These are phyloP conservation scores for Colletotrichum cereale DNA, from an alignment of 2,329 filamentous ascomycete species.

Conservation along the genomic window DNA sequence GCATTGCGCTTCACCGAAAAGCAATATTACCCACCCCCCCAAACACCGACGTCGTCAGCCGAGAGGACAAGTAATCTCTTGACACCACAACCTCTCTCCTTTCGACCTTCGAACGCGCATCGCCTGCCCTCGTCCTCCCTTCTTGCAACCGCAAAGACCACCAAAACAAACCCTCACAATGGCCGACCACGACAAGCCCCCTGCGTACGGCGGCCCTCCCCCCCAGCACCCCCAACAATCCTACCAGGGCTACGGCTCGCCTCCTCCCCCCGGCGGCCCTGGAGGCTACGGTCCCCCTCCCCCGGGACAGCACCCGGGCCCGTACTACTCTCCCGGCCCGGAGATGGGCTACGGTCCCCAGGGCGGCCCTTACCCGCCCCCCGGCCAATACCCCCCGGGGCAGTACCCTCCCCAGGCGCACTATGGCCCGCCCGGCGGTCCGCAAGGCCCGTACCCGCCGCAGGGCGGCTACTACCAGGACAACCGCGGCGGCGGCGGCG, in stretches of 20 bases:
- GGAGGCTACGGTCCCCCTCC: constrained; percentile 43
- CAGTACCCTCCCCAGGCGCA: constrained; percentile 40
- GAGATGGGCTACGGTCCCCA: constrained; percentile 60
- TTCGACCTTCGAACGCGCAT: neutral
- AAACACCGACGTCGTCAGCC: neutral
- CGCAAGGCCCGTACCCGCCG: constrained; percentile 44
- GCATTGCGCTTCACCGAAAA: neutral
- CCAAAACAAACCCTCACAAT: constrained; percentile 45
- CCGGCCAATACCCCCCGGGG: constrained; percentile 51
- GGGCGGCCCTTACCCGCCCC: constrained; percentile 43
- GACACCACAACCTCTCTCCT: neutral
- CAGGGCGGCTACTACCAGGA: constrained; percentile 48
- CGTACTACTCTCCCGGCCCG: constrained; percentile 54
- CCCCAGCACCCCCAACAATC: constrained; percentile 57
- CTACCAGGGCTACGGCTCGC: constrained; percentile 57
- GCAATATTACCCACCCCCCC: neutral
- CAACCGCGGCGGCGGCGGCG: constrained; percentile 46
- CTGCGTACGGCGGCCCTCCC: constrained; percentile 58
- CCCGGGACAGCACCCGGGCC: constrained; percentile 45
- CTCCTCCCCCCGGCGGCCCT: constrained; percentile 46
- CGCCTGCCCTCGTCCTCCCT: neutral
- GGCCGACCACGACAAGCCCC: constrained; percentile 63
- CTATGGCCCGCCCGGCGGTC: constrained; percentile 43
- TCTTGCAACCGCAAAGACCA: neutral
- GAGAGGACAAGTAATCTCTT: neutral